Evolutionary conservation across 768 basidiomycete genomes (phyloP).

Genomic region (Mycena venus): DNA sequence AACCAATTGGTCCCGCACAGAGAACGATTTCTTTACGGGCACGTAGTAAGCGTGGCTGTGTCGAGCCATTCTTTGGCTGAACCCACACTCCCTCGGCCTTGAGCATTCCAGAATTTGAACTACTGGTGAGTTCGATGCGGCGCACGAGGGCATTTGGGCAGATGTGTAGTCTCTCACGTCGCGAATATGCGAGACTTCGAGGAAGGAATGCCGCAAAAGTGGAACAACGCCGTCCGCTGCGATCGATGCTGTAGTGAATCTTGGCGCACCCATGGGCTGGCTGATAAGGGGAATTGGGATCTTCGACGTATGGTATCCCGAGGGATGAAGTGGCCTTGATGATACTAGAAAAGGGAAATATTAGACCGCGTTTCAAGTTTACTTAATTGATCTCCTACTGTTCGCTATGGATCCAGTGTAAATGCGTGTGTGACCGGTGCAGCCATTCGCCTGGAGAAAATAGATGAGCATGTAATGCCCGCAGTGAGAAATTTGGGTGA

Average conservation of each 20-base stretch:
- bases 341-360: background rate
- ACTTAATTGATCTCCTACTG: background rate
- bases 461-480: background rate
- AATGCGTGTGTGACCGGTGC: background rate
- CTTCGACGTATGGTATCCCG: background rate
- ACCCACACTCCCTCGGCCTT: conserved; percentile 7
- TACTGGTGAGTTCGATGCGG: background rate
- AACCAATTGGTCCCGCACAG: conserved; percentile 24
- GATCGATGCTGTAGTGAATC: conserved; percentile 2
- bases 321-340: conserved; percentile 1
- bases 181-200: background rate
- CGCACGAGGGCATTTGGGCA: background rate
- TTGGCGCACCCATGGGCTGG: conserved; percentile 5
- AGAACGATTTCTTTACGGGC: conserved; percentile 25
- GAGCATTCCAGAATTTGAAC: background rate
- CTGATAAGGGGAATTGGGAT: conserved; percentile 1
- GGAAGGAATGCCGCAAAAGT: conserved; percentile 8
- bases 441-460: background rate
- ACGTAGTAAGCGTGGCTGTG: background rate
- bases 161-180: background rate
- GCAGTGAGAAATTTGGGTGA: too few species aligned
- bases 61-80: background rate
- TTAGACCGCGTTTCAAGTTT: background rate
- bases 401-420: background rate
- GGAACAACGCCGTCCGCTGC: background rate